Evolutionary conservation across 148 eudicot genomes (phyloP).

Genomic region (Spergularia bocconei): DNA sequence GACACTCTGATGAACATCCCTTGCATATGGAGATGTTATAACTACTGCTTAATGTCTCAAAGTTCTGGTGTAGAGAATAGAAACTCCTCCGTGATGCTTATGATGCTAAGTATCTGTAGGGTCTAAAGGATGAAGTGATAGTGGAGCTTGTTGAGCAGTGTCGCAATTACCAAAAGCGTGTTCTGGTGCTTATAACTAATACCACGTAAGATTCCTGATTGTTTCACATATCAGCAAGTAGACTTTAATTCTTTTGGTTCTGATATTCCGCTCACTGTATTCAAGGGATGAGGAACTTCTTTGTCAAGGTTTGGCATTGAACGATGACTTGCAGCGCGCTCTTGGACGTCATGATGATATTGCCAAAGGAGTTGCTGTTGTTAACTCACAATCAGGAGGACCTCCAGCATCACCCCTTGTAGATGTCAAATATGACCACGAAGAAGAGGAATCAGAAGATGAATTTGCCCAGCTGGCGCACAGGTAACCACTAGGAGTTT

Average conservation of each 20-base stretch:
- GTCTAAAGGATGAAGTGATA: slow-evolving; percentile 74
- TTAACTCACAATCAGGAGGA: slow-evolving; percentile 32
- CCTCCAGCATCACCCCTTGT: slow-evolving; percentile 52
- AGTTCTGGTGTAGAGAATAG: not conserved
- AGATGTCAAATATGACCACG: slow-evolving; percentile 69
- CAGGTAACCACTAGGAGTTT: slow-evolving; percentile 45
- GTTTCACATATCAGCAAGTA: not conserved
- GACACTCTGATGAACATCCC: not conserved
- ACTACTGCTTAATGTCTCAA: not conserved
- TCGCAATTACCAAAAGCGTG: slow-evolving; percentile 81
- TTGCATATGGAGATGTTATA: not conserved
- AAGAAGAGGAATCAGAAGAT: slow-evolving; percentile 92
- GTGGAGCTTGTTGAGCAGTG: slow-evolving; percentile 95
- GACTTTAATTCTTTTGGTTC: not conserved
- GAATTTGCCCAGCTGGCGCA: slow-evolving; percentile 75
- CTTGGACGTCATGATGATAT: slow-evolving; percentile 76
- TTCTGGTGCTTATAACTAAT: slow-evolving; percentile 74
- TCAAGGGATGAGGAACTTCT: slow-evolving; percentile 85
- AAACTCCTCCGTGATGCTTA: not conserved
- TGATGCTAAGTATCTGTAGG: slow-evolving; percentile 36
- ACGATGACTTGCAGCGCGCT: slow-evolving; percentile 82
- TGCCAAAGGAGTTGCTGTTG: slow-evolving; percentile 51
- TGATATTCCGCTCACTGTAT: slow-evolving; percentile 3
- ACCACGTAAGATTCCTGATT: slow-evolving; percentile 46
- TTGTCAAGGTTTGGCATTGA: slow-evolving; percentile 70